A percentile compares a stretch with the other conserved stretches of the same genome.
Conservation (phyloP, 805 yeast genomes). For the Myxozyma vanderwaltii region DNA sequence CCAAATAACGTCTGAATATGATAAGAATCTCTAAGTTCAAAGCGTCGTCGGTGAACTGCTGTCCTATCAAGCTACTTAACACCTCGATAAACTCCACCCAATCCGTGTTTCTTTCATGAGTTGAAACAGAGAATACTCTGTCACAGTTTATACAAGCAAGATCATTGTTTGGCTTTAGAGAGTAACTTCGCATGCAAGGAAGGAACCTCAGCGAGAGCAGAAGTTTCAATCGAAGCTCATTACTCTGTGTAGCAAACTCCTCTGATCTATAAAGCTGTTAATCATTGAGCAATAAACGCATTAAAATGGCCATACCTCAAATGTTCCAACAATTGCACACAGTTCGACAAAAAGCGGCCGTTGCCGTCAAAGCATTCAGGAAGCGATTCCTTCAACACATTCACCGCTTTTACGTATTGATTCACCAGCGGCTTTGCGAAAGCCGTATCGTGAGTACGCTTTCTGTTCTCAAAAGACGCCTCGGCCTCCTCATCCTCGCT, state of each 20-base stretch:
- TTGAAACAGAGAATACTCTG: too few species aligned
- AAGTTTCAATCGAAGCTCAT: background rate
- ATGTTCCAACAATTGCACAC: background rate
- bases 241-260: background rate
- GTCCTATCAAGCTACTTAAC: background rate
- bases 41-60: background rate
- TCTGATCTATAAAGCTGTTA: background rate
- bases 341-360: background rate
- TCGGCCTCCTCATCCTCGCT: background rate
- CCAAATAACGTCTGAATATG: background rate
- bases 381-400: background rate
- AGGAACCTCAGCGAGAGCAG: background rate
- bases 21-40: background rate
- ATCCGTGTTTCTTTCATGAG: background rate
- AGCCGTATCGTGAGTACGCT: background rate
- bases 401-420: background rate
- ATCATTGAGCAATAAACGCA: too few species aligned
- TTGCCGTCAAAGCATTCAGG: background rate
- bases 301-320: background rate
- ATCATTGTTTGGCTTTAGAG: background rate
- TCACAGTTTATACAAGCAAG: background rate
- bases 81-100: constrained; percentile 6
- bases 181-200: background rate
- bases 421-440: background rate
- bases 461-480: background rate